Base-by-base conservation (phyloP, 306 rosid species). In the Senna tora region DNA sequence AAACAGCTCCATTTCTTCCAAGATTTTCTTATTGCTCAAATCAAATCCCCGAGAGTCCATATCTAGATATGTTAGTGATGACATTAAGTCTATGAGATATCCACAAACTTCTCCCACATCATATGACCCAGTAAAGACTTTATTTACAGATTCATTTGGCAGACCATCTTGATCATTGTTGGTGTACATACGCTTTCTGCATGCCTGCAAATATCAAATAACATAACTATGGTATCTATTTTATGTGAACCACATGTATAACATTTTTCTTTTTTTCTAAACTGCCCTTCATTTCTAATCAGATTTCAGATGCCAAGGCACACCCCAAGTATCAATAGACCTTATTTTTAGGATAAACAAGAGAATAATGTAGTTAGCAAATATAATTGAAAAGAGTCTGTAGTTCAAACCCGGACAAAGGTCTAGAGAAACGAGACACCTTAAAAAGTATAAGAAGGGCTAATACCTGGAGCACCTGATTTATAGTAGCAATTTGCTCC, bases 1-100 rank as follows among this genome's bases (percentile, higher is more conserved):
- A 88, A 85, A 82, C 74, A 75, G 63, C 76, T 91, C 95, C 51
- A 87, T 89, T 85, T 91, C 96, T 78, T 83, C 86, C 12, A 83
- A 75, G 70, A 89, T 75, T 53, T 72, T 80, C 62, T 56, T 75
- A 67, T 76, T 54, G 49, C 80, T 74, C 69, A 6, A 34, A 51
- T 75, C 78, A 52, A 65, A 78, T 55, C 85, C 86, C 58, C 65
- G 42, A 9, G 82, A 81, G 76, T 65, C 75, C 63, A 15, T 54
- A 21, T 76, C 84, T 73, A 52, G 19, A 81, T 33, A 61, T 46
- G 87, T 76, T 42, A 76, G 83, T 16, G 96, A 87, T 76, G 86
- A 63, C 88, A 93, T 85, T 85, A 89, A 82, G 78, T 57, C 80
- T 69, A 86, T 74, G 72, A 94, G 92, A 79, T 80, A 82, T 70